phyloP scores from a whole-genome alignment of 352 stramenopile species.

The Phytophthora citricola region DNA sequence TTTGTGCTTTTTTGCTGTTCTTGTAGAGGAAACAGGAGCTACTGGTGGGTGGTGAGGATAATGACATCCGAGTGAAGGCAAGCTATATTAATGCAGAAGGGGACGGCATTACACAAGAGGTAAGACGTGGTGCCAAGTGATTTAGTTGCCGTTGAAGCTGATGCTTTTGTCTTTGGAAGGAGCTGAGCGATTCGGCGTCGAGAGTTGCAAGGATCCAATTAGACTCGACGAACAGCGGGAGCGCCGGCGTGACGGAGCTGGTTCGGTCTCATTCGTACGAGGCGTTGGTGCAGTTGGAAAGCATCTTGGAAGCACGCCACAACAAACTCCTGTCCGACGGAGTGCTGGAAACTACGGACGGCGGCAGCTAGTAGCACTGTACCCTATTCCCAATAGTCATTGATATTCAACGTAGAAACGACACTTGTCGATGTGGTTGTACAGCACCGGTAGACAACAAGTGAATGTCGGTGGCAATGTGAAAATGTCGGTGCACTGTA shows the following conservation, averaged over 20 bases:
- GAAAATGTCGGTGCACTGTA: too few species aligned
- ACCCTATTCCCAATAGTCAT: too few species aligned
- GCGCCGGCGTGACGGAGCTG: conserved; percentile 20
- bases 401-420: too few species aligned
- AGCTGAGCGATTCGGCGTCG: background rate
- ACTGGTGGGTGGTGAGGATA: conserved; percentile 28
- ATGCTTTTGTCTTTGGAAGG: conserved; percentile 6
- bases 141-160: background rate
- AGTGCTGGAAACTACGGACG: conserved; percentile 14
- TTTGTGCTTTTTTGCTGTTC: background rate
- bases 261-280: conserved; percentile 75
- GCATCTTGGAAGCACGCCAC: conserved; percentile 76
- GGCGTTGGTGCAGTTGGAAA: conserved; percentile 73
- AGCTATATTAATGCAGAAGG: background rate
- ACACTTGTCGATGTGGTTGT: too few species aligned
- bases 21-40: conserved; percentile 55
- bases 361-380: conserved; percentile 4
- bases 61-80: background rate
- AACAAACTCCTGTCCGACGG: conserved; percentile 72
- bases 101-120: conserved; percentile 9
- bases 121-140: background rate
- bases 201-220: conserved; percentile 18
- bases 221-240: conserved; percentile 6
- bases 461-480: too few species aligned
- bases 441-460: too few species aligned